Evolutionary conservation across 345 rosid genomes (phyloP).

Genomic region (Clarkia xantiana): DNA sequence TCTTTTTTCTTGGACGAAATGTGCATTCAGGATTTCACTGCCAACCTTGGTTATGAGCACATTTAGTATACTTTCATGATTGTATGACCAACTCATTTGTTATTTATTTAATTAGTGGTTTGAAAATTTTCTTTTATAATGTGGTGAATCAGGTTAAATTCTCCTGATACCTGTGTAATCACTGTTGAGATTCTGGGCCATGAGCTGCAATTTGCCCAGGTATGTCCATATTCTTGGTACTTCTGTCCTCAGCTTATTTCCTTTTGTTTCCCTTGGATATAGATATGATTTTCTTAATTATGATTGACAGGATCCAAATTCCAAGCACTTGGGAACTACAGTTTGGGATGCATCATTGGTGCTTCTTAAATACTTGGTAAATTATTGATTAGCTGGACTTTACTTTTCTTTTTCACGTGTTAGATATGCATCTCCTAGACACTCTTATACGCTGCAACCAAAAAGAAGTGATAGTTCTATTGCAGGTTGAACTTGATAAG

Average conservation of each 20-base stretch:
- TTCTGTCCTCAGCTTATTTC: not conserved
- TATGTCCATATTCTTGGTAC: constrained; percentile 35
- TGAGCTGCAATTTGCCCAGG: constrained; percentile 73
- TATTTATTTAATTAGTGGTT: not conserved
- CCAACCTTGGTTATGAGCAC: no score
- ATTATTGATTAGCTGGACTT: not conserved
- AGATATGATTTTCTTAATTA: not conserved
- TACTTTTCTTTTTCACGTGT: not conserved
- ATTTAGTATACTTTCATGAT: no score
- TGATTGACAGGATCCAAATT: constrained; percentile 72
- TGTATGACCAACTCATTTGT: no score
- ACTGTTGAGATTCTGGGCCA: constrained; percentile 62
- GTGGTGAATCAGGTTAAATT: constrained; percentile 39
- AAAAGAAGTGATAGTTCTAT: no score
- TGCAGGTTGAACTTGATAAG: no score
- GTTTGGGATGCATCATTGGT: constrained; percentile 99
- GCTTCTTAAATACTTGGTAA: constrained; percentile 75
- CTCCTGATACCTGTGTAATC: constrained; percentile 58
- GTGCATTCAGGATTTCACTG: no score
- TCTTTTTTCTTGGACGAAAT: no score
- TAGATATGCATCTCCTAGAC: not conserved
- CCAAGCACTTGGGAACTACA: constrained; percentile 86
- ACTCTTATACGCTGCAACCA: not conserved
- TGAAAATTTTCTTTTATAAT: not conserved
- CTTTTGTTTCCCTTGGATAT: not conserved